Conservation (phyloP, 108 stramenopile genomes). For the Nitzschia sp. region DNA sequence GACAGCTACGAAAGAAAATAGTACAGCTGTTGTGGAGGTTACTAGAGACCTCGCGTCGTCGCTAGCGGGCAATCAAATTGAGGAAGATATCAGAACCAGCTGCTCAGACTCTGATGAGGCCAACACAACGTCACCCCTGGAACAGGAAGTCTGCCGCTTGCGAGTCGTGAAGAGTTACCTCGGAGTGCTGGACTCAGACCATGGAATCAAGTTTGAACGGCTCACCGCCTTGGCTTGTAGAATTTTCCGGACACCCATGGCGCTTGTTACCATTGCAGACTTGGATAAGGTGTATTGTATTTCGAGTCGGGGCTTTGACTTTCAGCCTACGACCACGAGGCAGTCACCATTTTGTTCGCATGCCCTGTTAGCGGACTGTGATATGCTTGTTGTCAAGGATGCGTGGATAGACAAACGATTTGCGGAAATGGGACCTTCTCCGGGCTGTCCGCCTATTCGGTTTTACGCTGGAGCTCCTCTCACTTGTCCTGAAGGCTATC, state of each 20-base stretch:
- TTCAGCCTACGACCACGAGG: conserved; percentile 38
- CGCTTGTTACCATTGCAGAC: conserved; percentile 64
- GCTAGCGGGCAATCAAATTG: not conserved
- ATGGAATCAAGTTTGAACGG: conserved; percentile 63
- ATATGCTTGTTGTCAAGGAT: conserved; percentile 62
- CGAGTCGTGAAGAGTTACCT: conserved; percentile 59
- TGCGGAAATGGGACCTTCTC: conserved; percentile 51
- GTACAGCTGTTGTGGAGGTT: not conserved
- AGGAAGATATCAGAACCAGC: conserved; percentile 5
- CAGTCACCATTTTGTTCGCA: conserved; percentile 77
- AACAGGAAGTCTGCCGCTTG: conserved; percentile 61
- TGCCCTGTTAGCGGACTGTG: conserved; percentile 42
- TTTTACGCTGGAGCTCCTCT: conserved; percentile 83
- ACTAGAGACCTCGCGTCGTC: not conserved
- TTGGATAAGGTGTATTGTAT: conserved; percentile 74
- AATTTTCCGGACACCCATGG: conserved; percentile 67
- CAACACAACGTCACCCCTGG: conserved; percentile 33
- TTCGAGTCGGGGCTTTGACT: conserved; percentile 58
- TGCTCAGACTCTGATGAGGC: conserved; percentile 4
- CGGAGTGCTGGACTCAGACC: conserved; percentile 54
- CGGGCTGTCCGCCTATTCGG: conserved; percentile 65
- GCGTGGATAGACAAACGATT: conserved; percentile 69
- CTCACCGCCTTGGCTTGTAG: conserved; percentile 40
- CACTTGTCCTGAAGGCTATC: conserved; percentile 59
- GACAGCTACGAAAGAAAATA: not conserved